These are phyloP conservation scores for Acanthamoeba pearcei DNA, from an alignment of 208 protist genomes.

Conservation along the genomic window DNA sequence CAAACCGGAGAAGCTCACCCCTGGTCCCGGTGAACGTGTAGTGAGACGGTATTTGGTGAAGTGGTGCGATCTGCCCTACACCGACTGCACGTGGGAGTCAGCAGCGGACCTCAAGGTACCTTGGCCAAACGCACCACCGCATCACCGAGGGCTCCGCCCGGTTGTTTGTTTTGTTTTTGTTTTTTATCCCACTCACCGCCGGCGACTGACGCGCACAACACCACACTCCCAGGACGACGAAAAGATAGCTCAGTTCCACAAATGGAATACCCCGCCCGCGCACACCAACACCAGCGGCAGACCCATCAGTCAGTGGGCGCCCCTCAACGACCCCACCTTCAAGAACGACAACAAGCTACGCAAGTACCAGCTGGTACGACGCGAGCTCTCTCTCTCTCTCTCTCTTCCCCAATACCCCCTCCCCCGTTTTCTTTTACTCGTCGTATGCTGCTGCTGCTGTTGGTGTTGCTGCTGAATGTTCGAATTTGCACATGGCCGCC, in stretches of 20 bases:
- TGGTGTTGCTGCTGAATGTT: no score
- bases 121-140: no score
- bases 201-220: no score
- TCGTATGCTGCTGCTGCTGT: no score
- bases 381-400: conserved; percentile 91
- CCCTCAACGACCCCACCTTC: conserved; percentile 32
- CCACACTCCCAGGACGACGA: background rate
- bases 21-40: background rate
- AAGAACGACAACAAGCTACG: conserved; percentile 67
- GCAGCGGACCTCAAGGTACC: background rate
- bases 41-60: conserved; percentile 85
- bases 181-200: no score
- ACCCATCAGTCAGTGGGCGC: background rate
- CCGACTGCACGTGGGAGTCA: conserved; percentile 86
- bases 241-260: conserved; percentile 50
- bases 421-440: no score
- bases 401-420: background rate
- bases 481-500: no score
- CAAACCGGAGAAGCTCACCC: background rate
- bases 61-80: conserved; percentile 85
- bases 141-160: no score
- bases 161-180: no score
- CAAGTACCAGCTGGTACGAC: conserved; percentile 92
- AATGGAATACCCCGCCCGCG: conserved; percentile 33
- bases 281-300: conserved; percentile 1